Evolutionary conservation across 2,329 filamentous ascomycete species (phyloP).

Genomic region (Sarocladiaceae sp.): DNA sequence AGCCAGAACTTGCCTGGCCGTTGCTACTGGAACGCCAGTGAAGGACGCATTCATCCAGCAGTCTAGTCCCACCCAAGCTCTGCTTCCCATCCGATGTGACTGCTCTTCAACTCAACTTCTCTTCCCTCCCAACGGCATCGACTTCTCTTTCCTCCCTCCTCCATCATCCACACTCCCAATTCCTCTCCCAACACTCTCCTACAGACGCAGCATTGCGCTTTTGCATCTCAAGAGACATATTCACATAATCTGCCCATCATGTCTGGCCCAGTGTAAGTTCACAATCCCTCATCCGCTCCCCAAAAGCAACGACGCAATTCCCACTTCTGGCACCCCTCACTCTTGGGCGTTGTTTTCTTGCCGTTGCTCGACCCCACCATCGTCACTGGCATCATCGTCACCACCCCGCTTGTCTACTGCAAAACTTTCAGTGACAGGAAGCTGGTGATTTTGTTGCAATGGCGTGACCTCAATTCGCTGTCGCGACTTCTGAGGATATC

Average conservation of each 20-base stretch:
- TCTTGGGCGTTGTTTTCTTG: conserved; percentile 5
- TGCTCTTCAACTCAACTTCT: conserved; percentile 8
- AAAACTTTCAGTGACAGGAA: not conserved
- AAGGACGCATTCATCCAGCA: not conserved
- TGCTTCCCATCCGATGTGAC: conserved; percentile 5
- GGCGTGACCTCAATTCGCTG: not conserved
- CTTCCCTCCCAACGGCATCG: conserved; percentile 3
- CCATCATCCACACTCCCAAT: conserved; percentile 10
- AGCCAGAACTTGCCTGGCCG: too few relatives aligned
- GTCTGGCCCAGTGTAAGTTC: conserved; percentile 66
- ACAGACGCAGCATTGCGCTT: conserved; percentile 6
- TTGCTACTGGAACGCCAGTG: not conserved
- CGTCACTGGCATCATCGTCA: conserved; percentile 1
- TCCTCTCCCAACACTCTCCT: conserved; percentile 10
- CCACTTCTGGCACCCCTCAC: not conserved
- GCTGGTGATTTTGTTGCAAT: not conserved
- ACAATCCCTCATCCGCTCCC: conserved; percentile 15
- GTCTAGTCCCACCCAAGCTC: conserved; percentile 3
- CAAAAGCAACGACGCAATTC: not conserved
- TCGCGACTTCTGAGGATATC: not conserved
- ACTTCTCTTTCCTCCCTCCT: conserved; percentile 2
- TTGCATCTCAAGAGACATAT: conserved; percentile 4
- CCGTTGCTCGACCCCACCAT: conserved; percentile 7
- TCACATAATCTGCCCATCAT: conserved; percentile 38
- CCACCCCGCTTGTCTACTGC: not conserved